phyloP scores from a whole-genome alignment of 352 stramenopile genomes.

The Bremia lactucae region DNA sequence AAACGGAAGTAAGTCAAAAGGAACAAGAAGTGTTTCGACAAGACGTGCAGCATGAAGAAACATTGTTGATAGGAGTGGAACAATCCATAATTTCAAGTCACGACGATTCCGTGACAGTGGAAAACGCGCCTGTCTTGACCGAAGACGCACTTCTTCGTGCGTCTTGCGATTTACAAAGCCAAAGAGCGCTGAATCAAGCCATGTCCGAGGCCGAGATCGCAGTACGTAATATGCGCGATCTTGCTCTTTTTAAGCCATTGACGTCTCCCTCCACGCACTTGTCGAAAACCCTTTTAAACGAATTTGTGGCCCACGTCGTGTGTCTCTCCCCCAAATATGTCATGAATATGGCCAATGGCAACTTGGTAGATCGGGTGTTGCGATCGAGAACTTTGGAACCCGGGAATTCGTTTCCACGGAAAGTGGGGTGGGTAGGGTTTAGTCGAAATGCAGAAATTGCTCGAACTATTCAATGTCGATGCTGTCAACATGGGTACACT shows the following conservation, averaged over 20 bases:
- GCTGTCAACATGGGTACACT: constrained; percentile 8
- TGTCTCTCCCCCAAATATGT: constrained; percentile 24
- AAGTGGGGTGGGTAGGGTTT: constrained; percentile 19
- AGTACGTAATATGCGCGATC: constrained; percentile 2
- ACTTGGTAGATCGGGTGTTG: constrained; percentile 15
- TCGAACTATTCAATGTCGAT: constrained; percentile 9
- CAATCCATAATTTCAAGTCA: too few relatives aligned
- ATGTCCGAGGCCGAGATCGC: background rate
- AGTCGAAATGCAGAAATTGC: background rate
- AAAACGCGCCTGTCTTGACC: too few relatives aligned
- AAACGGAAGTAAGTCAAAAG: too few relatives aligned
- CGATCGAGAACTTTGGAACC: constrained; percentile 12
- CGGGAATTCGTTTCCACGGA: constrained; percentile 18
- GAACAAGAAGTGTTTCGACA: too few relatives aligned
- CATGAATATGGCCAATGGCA: constrained; percentile 23
- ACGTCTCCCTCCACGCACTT: constrained; percentile 1
- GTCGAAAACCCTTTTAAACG: constrained; percentile 1
- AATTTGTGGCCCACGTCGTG: constrained; percentile 18
- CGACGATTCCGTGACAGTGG: too few relatives aligned
- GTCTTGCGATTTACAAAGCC: too few relatives aligned
- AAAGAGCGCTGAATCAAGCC: too few relatives aligned
- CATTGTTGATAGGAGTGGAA: too few relatives aligned
- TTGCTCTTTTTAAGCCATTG: constrained; percentile 19
- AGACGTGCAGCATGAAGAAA: too few relatives aligned
- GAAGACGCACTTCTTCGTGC: too few relatives aligned